These are phyloP conservation scores for Dothistroma septosporum DNA, from an alignment of 2,329 filamentous ascomycete species.

Conservation along the genomic window DNA sequence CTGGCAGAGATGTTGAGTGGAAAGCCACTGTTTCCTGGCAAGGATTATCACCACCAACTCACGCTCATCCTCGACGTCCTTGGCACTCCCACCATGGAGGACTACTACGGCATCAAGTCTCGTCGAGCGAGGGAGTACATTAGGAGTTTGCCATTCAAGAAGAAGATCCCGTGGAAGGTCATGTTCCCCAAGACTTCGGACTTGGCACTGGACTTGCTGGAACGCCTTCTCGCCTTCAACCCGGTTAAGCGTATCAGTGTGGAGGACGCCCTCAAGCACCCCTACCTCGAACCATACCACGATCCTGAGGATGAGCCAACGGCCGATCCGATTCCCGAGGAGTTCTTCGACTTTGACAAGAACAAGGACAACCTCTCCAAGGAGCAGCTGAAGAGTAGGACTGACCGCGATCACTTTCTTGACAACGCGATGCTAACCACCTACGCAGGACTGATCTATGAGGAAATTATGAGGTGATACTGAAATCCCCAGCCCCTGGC, in stretches of 20 bases:
- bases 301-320: slow-evolving; percentile 98
- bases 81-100: slow-evolving; percentile 98
- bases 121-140: slow-evolving; percentile 97
- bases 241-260: slow-evolving; percentile 98
- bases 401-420: background rate
- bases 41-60: slow-evolving; percentile 98
- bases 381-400: slow-evolving; percentile 86
- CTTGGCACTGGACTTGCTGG: slow-evolving; percentile 83
- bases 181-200: slow-evolving; percentile 99
- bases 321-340: slow-evolving; percentile 91
- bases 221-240: slow-evolving; percentile 96
- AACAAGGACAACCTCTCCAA: slow-evolving; percentile 99
- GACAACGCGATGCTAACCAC: background rate
- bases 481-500: slow-evolving; percentile 10
- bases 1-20: slow-evolving; percentile 98
- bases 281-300: slow-evolving; percentile 97
- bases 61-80: slow-evolving; percentile 96
- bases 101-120: slow-evolving; percentile 99
- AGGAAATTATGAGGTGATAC: slow-evolving; percentile 80
- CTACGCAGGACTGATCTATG: slow-evolving; percentile 72
- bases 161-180: slow-evolving; percentile 96
- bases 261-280: slow-evolving; percentile 93
- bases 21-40: slow-evolving; percentile 96
- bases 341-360: slow-evolving; percentile 99
- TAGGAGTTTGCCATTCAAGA: slow-evolving; percentile 96